These are phyloP conservation scores for Talaromyces amestolkiae DNA, from an alignment of 2,329 filamentous ascomycete genomes.

Conservation along the genomic window DNA sequence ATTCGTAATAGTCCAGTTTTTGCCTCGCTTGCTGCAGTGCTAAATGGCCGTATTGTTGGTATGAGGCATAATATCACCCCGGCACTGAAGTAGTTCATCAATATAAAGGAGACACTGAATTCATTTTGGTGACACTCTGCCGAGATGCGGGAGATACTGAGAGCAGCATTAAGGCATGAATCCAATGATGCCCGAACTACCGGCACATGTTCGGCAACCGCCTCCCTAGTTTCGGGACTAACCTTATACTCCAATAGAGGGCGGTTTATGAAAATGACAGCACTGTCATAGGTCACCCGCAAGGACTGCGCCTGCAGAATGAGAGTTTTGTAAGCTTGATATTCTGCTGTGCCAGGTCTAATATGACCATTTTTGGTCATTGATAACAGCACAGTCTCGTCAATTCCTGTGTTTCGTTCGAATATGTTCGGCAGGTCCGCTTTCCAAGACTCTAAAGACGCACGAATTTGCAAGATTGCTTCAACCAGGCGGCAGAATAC, in stretches of 20 bases:
- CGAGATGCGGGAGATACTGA: neutral
- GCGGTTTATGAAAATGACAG: neutral
- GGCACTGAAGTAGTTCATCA: neutral
- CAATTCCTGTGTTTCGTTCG: neutral
- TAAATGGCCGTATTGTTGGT: neutral
- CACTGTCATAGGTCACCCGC: neutral
- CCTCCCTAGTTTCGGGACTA: neutral
- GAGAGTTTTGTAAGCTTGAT: neutral
- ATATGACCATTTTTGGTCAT: neutral
- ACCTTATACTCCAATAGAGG: neutral
- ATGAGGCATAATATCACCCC: constrained; percentile 2
- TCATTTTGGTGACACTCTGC: neutral
- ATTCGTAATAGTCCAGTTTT: neutral
- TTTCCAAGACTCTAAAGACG: neutral
- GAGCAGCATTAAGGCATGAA: neutral
- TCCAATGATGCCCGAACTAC: neutral
- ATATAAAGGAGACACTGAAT: neutral
- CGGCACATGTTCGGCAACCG: neutral
- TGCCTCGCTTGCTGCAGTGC: neutral
- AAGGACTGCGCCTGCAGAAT: neutral
- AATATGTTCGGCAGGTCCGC: neutral
- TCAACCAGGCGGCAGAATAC: neutral
- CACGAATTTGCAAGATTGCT: neutral
- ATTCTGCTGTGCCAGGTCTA: neutral
- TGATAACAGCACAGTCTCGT: neutral